phyloP scores from a whole-genome alignment of 169 alveolate genomes.

The Plasmodium fragile region DNA sequence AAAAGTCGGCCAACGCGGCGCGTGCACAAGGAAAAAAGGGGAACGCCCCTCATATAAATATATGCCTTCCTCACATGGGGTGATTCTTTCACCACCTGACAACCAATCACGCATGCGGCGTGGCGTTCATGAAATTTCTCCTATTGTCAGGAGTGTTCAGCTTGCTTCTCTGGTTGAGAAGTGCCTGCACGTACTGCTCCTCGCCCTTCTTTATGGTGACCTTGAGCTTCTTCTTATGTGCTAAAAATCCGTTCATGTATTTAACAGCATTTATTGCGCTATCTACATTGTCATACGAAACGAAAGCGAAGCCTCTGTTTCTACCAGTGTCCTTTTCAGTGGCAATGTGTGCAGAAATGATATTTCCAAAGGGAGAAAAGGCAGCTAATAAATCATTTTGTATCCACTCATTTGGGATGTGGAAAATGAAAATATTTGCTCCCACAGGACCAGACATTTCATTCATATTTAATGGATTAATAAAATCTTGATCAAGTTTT shows the following conservation, averaged over 20 bases:
- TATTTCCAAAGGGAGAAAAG: conserved; percentile 91
- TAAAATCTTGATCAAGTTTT: conserved; percentile 83
- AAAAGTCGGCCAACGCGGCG: background rate
- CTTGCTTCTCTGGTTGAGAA: conserved; percentile 45
- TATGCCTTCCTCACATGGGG: background rate
- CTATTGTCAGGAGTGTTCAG: conserved; percentile 26
- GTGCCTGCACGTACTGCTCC: conserved; percentile 78
- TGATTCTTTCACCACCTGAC: background rate
- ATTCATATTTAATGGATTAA: conserved; percentile 58
- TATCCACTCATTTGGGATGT: conserved; percentile 94
- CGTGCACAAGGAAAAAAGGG: background rate
- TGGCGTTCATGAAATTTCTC: conserved; percentile 27
- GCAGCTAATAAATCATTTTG: conserved; percentile 88
- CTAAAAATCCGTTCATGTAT: conserved; percentile 91
- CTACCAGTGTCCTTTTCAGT: conserved; percentile 91
- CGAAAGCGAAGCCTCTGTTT: conserved; percentile 94
- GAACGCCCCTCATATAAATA: background rate
- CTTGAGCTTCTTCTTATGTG: conserved; percentile 90
- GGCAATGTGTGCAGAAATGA: conserved; percentile 92
- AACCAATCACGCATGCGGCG: background rate
- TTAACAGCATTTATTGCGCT: conserved; percentile 93
- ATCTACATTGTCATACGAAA: conserved; percentile 90
- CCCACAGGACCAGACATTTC: conserved; percentile 92
- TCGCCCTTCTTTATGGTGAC: conserved; percentile 93
- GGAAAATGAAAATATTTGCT: conserved; percentile 93